phyloP scores from a whole-genome alignment of 331 rosid genomes.

The Pyracantha coccinea region DNA sequence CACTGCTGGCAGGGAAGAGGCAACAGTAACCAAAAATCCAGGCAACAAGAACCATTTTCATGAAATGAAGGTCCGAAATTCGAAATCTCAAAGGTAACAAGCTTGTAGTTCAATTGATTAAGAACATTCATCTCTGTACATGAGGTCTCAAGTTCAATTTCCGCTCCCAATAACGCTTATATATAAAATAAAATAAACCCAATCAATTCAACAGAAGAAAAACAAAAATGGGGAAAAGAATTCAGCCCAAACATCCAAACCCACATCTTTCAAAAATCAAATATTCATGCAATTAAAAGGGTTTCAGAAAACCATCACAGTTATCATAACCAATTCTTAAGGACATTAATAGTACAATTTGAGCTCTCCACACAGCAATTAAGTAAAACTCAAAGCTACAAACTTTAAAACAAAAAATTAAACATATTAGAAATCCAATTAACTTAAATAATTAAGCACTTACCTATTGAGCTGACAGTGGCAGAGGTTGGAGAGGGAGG shows the following conservation, averaged over 20 bases:
- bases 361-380: background rate
- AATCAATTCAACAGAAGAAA: background rate
- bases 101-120: too few species aligned
- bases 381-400: background rate
- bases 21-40: background rate
- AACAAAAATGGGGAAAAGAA: background rate
- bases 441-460: background rate
- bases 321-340: background rate
- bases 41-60: background rate
- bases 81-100: too few species aligned
- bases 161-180: background rate
- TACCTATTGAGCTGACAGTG: constrained; percentile 24
- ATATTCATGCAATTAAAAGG: background rate
- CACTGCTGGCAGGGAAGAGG: background rate
- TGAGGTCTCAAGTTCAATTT: too few species aligned
- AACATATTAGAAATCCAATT: background rate
- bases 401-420: background rate
- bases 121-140: too few species aligned
- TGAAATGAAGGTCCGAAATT: background rate
- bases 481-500: constrained; percentile 11
- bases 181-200: background rate
- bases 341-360: background rate
- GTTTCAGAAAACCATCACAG: background rate
- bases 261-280: background rate
- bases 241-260: background rate